These are phyloP conservation scores for Deinandra increscens DNA, from an alignment of 129 eudicot genomes.

Conservation along the genomic window DNA sequence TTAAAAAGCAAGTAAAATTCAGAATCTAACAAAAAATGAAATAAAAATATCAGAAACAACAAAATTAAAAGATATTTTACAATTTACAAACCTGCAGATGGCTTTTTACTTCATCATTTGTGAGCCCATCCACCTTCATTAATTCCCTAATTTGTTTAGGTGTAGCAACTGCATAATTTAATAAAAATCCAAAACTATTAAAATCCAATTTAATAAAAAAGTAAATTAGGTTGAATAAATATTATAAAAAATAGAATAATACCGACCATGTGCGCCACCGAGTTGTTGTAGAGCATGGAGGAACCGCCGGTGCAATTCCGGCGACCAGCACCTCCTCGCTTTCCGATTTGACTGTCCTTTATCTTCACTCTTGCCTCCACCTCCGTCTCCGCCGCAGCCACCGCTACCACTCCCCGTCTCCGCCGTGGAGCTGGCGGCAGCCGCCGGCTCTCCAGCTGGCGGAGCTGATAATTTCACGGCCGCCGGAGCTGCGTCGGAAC, in stretches of 20 bases:
- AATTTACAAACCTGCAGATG: constrained; percentile 97
- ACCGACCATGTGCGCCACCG: constrained; percentile 93
- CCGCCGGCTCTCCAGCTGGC: constrained; percentile 35
- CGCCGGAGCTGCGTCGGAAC: constrained; percentile 21
- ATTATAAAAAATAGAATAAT: constrained; percentile 11
- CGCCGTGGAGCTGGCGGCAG: constrained; percentile 68
- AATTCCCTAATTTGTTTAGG: constrained; percentile 98
- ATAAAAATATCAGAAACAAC: not conserved
- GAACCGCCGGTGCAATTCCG: constrained; percentile 81
- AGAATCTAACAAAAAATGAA: not conserved
- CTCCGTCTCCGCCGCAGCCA: constrained; percentile 36
- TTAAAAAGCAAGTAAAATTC: not conserved
- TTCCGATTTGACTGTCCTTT: constrained; percentile 68
- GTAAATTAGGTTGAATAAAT: not conserved
- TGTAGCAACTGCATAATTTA: constrained; percentile 68
- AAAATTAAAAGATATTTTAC: not conserved
- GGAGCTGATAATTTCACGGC: constrained; percentile 4
- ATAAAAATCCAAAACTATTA: not conserved
- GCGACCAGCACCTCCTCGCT: constrained; percentile 88
- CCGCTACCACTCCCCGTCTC: constrained; percentile 53
- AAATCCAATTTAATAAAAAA: not conserved
- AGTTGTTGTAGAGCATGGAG: constrained; percentile 87
- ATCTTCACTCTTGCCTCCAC: constrained; percentile 50
- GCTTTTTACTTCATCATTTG: constrained; percentile 98
- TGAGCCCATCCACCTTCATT: constrained; percentile 99